Evolutionary conservation across 108 stramenopile genomes (phyloP), one percentile per base, ranked within the genome.

Genomic region (Cyclotella baltica): DNA sequence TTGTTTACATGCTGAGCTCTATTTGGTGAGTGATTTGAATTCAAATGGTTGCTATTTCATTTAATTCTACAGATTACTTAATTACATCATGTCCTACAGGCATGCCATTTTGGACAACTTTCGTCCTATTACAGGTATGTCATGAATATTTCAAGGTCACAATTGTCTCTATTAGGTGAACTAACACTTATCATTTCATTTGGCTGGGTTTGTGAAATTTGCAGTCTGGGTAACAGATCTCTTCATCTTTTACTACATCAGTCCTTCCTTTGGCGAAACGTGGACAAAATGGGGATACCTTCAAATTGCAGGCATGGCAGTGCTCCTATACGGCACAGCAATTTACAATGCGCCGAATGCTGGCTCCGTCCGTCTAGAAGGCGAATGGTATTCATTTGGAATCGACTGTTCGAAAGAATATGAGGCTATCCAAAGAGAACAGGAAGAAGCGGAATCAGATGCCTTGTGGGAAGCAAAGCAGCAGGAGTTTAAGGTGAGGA

Each of bases 81-180:
- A 11, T 57, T 18, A 4, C 2, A 18, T 2, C 13, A 27, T 29
- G 20, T 13, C n/a, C 33, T 23, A 65, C 23, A 65, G 64, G 97
- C 98, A 98, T 84, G 98, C 97, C 37, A 98, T 98, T 76, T 81
- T 98, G 37, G 98, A 98, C 85, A 98, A 98, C 62, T 98, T 98
- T 81, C 90, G 96, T 40, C 97, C 97, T 13, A 95, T 97, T 61
- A 93, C 95, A 5, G 93, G 57, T 58, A 58, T 13, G 57, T 58
- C 29, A 58, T 30, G 3, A 27, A 1, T 58, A 30, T 27, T 22
- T 30, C 27, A 16, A 27, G 22, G 2, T 13, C 15, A 22, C 27
- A 15, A 27, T 30, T 4, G 1, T 27, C 27, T 6, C 27, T 27
- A 30, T 30, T 16, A 15, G 1, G 15, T 56, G 3, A 30, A 27